Base-by-base conservation (phyloP, 208 protist species). In the Leishmania martiniquensis region DNA sequence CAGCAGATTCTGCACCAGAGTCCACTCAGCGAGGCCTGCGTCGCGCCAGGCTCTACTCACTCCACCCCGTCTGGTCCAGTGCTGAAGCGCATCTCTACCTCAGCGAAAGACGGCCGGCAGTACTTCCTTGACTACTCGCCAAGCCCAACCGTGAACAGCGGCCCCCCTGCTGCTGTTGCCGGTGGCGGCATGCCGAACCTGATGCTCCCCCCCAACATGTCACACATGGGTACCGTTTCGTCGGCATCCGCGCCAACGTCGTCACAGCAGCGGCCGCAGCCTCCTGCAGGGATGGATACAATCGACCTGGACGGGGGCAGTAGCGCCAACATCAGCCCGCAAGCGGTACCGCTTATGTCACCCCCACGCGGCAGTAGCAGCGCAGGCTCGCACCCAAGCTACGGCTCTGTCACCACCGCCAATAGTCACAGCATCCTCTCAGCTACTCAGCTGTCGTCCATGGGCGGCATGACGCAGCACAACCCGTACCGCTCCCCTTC, bases 41-140 rank as follows among this genome's bases (percentile, higher is more conserved):
- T 65, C 12, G 71, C 54, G 34, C 17, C 73, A 15, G 78, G 34
- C 17, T 83, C 78, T 29, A 49, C 78, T 32, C 78, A 78, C 66
- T 83, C 78, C 20, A 83, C 78, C 0, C 78, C 78, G 34, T 83
- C 78, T 25, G 78, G 73, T 20, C 73, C 78, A 34, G 68, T 83
- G 67, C 73, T 77, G 55, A 83, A 78, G 78, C 72, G 73, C 67
- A 83, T 83, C 47, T 69, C 78, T 4, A 83, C 78, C 57, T 71
- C 78, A 20, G 72, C 78, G 10, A 84, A 87, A 57, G 83, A 87
- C 47, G 75, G 72, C 54, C 75, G 79, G 34, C 72, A 84, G 79
- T 87, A 87, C 73, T 84, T 84, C 47, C 76, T 87, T 32, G 83
- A 87, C 57, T 87, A 80, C 76, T 82, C 76, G 7, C 76, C 78